Conservation (phyloP, 2,329 filamentous ascomycete genomes). For the Cryphonectria carpinicola region DNA sequence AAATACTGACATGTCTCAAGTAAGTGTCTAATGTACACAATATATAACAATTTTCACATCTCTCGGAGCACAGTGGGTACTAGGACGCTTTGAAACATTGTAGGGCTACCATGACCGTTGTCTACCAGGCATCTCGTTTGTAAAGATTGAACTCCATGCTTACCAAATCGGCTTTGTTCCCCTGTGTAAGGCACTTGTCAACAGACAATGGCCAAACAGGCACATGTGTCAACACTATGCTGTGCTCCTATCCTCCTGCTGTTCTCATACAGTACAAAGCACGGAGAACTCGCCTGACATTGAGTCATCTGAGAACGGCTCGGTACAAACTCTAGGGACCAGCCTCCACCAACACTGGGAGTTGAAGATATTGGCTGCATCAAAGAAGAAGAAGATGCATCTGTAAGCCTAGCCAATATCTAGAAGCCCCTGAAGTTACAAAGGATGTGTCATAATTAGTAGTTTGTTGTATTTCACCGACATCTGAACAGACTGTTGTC, state of each 20-base stretch:
- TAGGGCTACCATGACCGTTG: not conserved
- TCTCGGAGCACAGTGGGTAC: too few species aligned
- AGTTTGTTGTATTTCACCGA: not conserved
- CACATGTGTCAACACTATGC: not conserved
- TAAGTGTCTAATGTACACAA: not conserved
- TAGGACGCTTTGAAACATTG: not conserved
- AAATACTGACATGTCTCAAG: not conserved
- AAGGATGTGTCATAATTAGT: not conserved
- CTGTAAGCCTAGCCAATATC: not conserved
- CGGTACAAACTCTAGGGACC: not conserved
- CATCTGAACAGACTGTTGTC: not conserved
- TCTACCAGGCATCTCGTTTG: not conserved
- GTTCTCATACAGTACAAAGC: not conserved
- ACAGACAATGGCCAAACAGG: not conserved
- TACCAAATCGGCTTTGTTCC: not conserved
- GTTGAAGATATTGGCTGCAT: not conserved
- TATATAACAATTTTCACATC: not conserved
- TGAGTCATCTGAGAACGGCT: not conserved
- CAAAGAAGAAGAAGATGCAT: not conserved
- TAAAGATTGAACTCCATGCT: not conserved
- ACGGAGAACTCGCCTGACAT: too few species aligned
- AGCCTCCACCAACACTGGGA: not conserved
- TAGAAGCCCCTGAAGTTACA: not conserved
- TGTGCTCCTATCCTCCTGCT: not conserved
- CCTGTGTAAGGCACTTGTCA: not conserved